A percentile compares a stretch with the other conserved stretches of the same genome.
Conservation (phyloP, 1,139 yeast species). For the Pneumocystis murina region DNA sequence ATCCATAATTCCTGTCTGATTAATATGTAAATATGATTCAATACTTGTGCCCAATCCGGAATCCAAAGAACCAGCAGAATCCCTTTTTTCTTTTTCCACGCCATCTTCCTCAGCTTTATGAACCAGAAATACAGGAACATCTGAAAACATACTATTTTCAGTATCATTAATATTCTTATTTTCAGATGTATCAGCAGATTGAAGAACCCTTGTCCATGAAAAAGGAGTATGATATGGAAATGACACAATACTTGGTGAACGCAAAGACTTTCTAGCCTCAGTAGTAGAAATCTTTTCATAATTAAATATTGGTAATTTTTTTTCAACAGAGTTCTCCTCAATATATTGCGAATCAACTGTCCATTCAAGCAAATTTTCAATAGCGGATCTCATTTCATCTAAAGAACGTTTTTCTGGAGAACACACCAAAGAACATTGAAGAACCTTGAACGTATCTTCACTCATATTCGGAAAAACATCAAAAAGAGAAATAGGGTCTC, state of each 20-base stretch:
- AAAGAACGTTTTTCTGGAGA: constrained; percentile 80
- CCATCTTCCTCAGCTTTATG: constrained; percentile 12
- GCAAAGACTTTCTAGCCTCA: constrained; percentile 28
- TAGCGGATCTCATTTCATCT: constrained; percentile 41
- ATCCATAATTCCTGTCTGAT: background rate
- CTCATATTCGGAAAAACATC: constrained; percentile 88
- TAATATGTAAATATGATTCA: constrained; percentile 13
- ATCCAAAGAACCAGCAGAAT: background rate
- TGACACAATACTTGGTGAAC: constrained; percentile 24
- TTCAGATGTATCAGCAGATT: background rate
- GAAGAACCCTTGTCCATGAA: background rate
- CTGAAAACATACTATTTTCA: background rate
- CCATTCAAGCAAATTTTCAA: constrained; percentile 47
- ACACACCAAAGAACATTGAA: constrained; percentile 62
- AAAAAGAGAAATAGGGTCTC: constrained; percentile 75
- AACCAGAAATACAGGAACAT: constrained; percentile 16
- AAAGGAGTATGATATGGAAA: constrained; percentile 4
- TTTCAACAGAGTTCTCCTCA: constrained; percentile 29
- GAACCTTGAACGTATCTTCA: constrained; percentile 67
- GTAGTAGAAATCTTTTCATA: constrained; percentile 21
- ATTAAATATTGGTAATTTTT: constrained; percentile 20
- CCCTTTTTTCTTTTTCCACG: constrained; percentile 7
- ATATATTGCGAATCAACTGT: constrained; percentile 72
- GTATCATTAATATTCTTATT: background rate
- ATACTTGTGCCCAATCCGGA: constrained; percentile 23